Evolutionary conservation across 352 stramenopile genomes (phyloP).

Genomic region (Albugo laibachii): DNA sequence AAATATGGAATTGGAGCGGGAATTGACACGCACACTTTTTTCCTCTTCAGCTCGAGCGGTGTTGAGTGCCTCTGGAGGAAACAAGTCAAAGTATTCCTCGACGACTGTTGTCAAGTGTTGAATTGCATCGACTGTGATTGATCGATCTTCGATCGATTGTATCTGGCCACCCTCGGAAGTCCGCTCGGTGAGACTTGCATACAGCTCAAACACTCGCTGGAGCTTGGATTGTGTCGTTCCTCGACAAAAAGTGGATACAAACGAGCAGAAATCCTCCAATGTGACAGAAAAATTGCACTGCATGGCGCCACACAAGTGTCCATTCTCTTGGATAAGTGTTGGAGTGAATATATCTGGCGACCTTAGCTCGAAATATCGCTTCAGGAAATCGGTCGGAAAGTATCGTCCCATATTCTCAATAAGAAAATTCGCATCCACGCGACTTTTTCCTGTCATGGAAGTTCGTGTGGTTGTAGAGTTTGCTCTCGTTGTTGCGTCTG

Average conservation of each 20-base stretch:
- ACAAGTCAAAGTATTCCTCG: neutral
- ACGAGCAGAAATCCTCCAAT: conserved; percentile 70
- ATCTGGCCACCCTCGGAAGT: neutral
- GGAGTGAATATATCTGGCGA: neutral
- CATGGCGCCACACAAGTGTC: no score
- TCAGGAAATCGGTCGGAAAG: no score
- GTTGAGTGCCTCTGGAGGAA: neutral
- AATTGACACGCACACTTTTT: no score
- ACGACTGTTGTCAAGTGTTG: neutral
- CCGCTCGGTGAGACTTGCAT: conserved; percentile 11
- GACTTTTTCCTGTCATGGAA: no score
- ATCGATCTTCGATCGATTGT: neutral
- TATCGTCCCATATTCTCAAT: no score
- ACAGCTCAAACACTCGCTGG: conserved; percentile 36
- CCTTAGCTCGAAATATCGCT: no score
- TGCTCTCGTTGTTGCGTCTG: no score
- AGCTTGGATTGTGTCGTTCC: conserved; percentile 19
- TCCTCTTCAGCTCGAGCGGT: no score
- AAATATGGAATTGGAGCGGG: no score
- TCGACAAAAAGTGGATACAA: conserved; percentile 58
- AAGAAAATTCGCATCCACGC: no score
- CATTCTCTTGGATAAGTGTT: neutral
- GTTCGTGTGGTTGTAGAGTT: no score
- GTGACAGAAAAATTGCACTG: conserved; percentile 2
- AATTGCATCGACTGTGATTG: neutral